A percentile compares a stretch with the other conserved stretches of the same genome.
Evolutionary conservation across 805 yeast species (phyloP).

Genomic region (Dipodascopsis tothii): DNA sequence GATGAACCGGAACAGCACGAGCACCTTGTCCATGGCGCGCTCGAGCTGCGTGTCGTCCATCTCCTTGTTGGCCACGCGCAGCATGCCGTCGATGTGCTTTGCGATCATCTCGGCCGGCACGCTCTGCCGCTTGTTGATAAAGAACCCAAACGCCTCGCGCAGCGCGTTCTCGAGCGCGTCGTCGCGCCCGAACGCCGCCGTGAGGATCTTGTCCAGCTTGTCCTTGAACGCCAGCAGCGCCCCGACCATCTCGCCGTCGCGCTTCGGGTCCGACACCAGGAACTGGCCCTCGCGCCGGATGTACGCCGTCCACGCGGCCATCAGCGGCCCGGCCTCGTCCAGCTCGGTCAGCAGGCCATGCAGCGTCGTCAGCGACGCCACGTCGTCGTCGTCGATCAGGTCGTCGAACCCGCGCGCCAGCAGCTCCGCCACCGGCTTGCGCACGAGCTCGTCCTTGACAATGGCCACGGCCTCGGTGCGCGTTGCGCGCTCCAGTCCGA

Average conservation of each 20-base stretch:
- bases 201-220: conserved; percentile 11
- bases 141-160: conserved; percentile 22
- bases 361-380: conserved; percentile 4
- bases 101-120: conserved; percentile 29
- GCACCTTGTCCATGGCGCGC: conserved; percentile 46
- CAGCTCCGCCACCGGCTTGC: conserved; percentile 1
- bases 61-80: conserved; percentile 25
- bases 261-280: conserved; percentile 17
- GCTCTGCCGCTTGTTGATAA: conserved; percentile 23
- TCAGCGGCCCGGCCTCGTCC: conserved; percentile 2
- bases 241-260: conserved; percentile 20
- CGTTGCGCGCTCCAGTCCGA: conserved; percentile 9
- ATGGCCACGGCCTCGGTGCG: conserved; percentile 7
- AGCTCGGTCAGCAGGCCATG: conserved; percentile 8
- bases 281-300: conserved; percentile 13
- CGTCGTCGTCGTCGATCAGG: conserved; percentile 8
- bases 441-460: conserved; percentile 8
- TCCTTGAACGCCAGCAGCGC: conserved; percentile 14
- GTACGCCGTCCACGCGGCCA: conserved; percentile 15
- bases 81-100: conserved; percentile 27
- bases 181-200: conserved; percentile 9
- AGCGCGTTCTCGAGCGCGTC: conserved; percentile 16
- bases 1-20: conserved; percentile 57
- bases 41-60: conserved; percentile 41
- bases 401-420: conserved; percentile 15